phyloP scores from a whole-genome alignment of 345 rosid species.

The Psidium friedrichsthalianum region DNA sequence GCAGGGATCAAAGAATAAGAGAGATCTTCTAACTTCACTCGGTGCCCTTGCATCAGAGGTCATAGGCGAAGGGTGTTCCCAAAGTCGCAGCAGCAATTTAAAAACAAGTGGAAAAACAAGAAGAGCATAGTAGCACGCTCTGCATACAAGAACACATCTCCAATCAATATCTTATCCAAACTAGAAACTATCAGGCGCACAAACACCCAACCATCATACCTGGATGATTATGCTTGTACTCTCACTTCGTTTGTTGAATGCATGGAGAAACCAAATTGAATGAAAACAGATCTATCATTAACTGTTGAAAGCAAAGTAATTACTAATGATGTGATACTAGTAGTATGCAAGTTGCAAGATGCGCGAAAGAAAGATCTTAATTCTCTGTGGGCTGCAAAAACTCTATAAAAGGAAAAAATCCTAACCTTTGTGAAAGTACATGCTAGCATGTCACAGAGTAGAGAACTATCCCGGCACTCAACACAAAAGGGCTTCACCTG shows the following conservation, averaged over 20 bases:
- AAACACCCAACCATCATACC: conserved; percentile 17
- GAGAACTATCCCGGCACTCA: conserved; percentile 79
- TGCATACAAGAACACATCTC: conserved; percentile 15
- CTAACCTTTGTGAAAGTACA: conserved; percentile 64
- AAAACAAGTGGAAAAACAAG: conserved; percentile 54
- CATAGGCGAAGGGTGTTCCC: conserved; percentile 9
- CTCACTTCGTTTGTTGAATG: conserved; percentile 62
- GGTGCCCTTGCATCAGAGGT: conserved; percentile 14
- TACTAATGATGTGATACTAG: not conserved
- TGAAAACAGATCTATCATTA: conserved; percentile 24
- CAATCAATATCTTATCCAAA: conserved; percentile 1
- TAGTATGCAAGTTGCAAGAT: not conserved
- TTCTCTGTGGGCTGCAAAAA: not conserved
- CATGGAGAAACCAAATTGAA: conserved; percentile 29
- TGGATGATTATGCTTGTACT: conserved; percentile 68
- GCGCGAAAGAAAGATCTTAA: not conserved
- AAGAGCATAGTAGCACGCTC: conserved; percentile 81
- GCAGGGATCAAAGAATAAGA: conserved; percentile 46
- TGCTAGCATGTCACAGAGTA: conserved; percentile 78
- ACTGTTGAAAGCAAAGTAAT: conserved; percentile 15
- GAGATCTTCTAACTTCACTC: conserved; percentile 34
- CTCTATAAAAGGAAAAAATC: not conserved
- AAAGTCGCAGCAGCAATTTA: conserved; percentile 30
- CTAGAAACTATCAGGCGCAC: not conserved
- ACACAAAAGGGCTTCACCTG: conserved; percentile 87